Conservation (phyloP, 441 rosid genomes). For the Arabidopsis hybrid region DNA sequence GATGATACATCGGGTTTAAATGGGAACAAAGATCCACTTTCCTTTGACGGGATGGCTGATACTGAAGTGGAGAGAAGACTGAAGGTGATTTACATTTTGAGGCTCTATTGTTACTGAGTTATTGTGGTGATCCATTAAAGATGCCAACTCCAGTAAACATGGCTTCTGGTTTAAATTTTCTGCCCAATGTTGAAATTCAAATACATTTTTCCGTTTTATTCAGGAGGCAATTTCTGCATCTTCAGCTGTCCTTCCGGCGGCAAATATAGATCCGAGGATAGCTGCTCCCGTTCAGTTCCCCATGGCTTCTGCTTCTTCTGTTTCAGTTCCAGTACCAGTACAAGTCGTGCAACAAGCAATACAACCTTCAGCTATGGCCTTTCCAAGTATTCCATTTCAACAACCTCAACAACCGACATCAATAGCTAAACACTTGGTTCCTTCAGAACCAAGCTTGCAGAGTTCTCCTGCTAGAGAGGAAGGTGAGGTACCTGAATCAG, state of each 20-base stretch:
- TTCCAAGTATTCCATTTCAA: slow-evolving; percentile 62
- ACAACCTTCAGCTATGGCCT: slow-evolving; percentile 58
- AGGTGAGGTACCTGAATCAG: slow-evolving; percentile 99
- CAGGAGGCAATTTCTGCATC: slow-evolving; percentile 87
- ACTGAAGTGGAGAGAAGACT: slow-evolving; percentile 85
- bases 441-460: slow-evolving; percentile 80
- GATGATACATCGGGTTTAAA: slow-evolving; percentile 72
- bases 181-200: slow-evolving; percentile 15
- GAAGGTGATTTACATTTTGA: slow-evolving; percentile 58
- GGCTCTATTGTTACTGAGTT: slow-evolving; percentile 26
- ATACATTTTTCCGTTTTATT: slow-evolving; percentile 30
- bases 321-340: slow-evolving; percentile 50
- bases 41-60: slow-evolving; percentile 88
- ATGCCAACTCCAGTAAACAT: slow-evolving; percentile 20
- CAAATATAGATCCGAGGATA: slow-evolving; percentile 71
- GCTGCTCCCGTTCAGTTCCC: slow-evolving; percentile 63
- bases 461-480: slow-evolving; percentile 98
- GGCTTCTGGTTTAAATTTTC: slow-evolving; percentile 17
- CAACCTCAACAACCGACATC: slow-evolving; percentile 58
- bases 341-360: slow-evolving; percentile 47
- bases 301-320: slow-evolving; percentile 70
- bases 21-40: slow-evolving; percentile 77
- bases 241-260: slow-evolving; percentile 61
- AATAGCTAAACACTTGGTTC: slow-evolving; percentile 64
- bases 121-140: slow-evolving; percentile 25